A percentile compares a stretch with the other conserved stretches of the same genome.
Evolutionary conservation across 2,329 filamentous ascomycete genomes (phyloP).

Genomic region (Setomelanomma holmii): DNA sequence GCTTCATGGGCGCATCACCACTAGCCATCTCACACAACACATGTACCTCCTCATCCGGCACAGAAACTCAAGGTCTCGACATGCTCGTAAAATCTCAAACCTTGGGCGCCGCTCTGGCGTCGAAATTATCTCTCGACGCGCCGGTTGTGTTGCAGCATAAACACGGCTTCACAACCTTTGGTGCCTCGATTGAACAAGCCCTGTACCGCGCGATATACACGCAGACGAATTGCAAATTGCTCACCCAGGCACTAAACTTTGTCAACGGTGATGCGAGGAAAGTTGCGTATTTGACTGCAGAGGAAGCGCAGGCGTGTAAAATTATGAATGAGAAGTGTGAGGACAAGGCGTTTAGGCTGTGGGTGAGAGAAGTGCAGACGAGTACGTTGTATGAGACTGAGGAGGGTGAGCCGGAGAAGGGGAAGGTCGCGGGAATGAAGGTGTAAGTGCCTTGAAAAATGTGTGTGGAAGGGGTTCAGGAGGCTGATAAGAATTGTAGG

Average conservation of each 20-base stretch:
- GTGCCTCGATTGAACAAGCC: constrained; percentile 47
- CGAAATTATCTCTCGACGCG: constrained; percentile 12
- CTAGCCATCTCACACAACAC: constrained; percentile 20
- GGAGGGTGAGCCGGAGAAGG: constrained; percentile 34
- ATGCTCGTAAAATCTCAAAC: constrained; percentile 35
- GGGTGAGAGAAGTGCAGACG: constrained; percentile 50
- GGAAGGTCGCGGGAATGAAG: constrained; percentile 33
- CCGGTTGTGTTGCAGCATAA: constrained; percentile 50
- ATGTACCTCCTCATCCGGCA: constrained; percentile 30
- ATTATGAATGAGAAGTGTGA: constrained; percentile 40
- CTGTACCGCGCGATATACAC: constrained; percentile 53
- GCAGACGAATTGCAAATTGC: constrained; percentile 41
- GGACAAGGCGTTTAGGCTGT: constrained; percentile 51
- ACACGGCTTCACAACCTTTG: constrained; percentile 54
- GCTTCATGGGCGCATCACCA: constrained; percentile 41
- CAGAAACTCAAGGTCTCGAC: constrained; percentile 23
- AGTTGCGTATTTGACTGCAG: constrained; percentile 41
- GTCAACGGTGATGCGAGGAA: constrained; percentile 35
- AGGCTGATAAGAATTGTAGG: background rate
- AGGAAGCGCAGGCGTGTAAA: constrained; percentile 46
- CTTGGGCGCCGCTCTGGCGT: constrained; percentile 33
- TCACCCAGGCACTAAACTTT: constrained; percentile 43
- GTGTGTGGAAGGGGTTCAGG: background rate
- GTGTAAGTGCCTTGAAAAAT: constrained; percentile 14
- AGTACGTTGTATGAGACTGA: constrained; percentile 47